Base-by-base conservation (phyloP, 345 rosid species). In the Rhizophora mangle region DNA sequence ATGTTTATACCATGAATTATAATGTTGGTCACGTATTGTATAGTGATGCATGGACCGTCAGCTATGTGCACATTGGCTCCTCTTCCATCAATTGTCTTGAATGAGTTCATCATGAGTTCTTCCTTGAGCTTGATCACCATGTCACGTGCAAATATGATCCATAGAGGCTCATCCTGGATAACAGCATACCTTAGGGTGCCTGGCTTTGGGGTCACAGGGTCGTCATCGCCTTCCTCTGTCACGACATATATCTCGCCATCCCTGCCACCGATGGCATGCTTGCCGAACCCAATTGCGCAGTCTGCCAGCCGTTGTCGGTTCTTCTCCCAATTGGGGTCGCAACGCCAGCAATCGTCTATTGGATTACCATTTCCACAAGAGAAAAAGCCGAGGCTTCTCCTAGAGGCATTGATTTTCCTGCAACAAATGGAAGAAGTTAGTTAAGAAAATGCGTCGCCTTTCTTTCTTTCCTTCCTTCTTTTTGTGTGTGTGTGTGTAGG, bases 41-140 rank as follows among this genome's bases (percentile, higher is more conserved):
- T 43, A 4, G 80, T 76, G 6, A 76, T 66, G 62, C 80, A 76
- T 32, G 80, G 80, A 32, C 80, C 80, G 1, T 68, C 75, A 0
- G 80, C 75, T 15, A 76, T 76, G 59, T 76, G 80, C 22, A 76
- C 80, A 21, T 18, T 65, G 6, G 68, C 72, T 29, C 80, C 80
- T 67, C 80, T 67, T 8, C 80, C 76, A 59, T 76, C 80, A 22
- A 76, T 62, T 6, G 80, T 76, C 65, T 76, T 76, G 72, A 76
- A 76, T 13, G 80, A 76, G n/a, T 76, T 76, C 75, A 76, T 71
- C 2, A 76, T 71, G 16, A 76, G 34, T 47, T 76, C 80, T 61
- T 62, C 72, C 39, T 67, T 71, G 0, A 76, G 64, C 57, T 9
- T 67, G 43, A 76, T 76, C 51, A 67, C 69, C 80, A 76, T 76